A percentile compares a stretch with the other conserved stretches of the same genome.
phyloP scores from a whole-genome alignment of 768 basidiomycete genomes.

The Candolleomyces eurysporus region DNA sequence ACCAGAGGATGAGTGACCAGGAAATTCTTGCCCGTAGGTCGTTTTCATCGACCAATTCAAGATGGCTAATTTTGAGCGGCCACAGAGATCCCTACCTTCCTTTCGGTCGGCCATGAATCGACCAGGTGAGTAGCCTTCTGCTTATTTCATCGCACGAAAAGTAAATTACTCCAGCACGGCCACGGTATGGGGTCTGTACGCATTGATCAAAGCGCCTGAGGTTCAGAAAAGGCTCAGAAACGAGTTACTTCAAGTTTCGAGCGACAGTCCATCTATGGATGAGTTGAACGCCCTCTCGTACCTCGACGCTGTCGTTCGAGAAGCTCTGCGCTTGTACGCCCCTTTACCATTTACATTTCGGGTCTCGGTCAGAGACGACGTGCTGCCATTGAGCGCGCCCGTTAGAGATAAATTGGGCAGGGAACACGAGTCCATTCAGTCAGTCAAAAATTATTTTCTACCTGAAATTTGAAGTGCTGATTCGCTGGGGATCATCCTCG shows the following conservation, averaged over 20 bases:
- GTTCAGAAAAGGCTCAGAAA: conserved; percentile 55
- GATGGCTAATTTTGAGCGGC: background rate
- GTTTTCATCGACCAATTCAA: background rate
- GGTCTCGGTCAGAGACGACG: conserved; percentile 47
- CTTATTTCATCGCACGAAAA: background rate
- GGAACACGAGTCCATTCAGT: conserved; percentile 37
- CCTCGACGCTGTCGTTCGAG: conserved; percentile 61
- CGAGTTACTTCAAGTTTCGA: conserved; percentile 49
- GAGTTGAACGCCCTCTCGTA: conserved; percentile 62
- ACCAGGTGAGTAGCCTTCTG: conserved; percentile 22
- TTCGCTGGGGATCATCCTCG: too few species aligned
- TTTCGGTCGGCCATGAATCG: conserved; percentile 60
- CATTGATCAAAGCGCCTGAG: conserved; percentile 44
- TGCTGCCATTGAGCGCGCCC: conserved; percentile 48
- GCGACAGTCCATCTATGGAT: conserved; percentile 65
- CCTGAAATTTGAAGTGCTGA: background rate
- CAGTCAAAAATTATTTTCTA: conserved; percentile 2
- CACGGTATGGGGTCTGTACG: conserved; percentile 58
- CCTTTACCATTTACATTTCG: conserved; percentile 47
- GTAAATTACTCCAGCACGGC: conserved; percentile 29
- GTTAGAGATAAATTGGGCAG: conserved; percentile 43
- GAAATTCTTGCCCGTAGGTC: conserved; percentile 58
- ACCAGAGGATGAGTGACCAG: conserved; percentile 55
- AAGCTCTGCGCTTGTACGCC: conserved; percentile 54
- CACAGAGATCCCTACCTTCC: conserved; percentile 59